These are phyloP conservation scores for Trypanosoma theileri DNA, from an alignment of 208 protist genomes.

Conservation along the genomic window DNA sequence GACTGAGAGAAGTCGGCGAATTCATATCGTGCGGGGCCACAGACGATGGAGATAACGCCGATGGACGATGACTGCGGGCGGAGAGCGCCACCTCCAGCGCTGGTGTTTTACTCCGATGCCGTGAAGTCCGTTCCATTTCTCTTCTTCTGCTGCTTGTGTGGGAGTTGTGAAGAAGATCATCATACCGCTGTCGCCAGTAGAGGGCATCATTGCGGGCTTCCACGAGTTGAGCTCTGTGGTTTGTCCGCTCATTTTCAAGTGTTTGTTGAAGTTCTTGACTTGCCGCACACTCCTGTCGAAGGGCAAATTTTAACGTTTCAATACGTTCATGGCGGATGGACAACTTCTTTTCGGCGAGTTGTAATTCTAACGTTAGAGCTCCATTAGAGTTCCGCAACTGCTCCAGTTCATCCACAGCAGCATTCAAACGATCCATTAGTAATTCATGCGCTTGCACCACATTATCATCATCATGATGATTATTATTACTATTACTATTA, in stretches of 20 bases:
- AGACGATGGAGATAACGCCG: too few relatives aligned
- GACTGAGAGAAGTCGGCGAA: background rate
- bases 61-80: background rate
- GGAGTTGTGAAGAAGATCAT: conserved; percentile 41
- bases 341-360: conserved; percentile 71
- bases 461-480: background rate
- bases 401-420: conserved; percentile 24
- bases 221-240: conserved; percentile 35
- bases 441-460: background rate
- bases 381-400: conserved; percentile 42
- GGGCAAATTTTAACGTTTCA: conserved; percentile 60
- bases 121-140: background rate
- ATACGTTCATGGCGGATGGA: conserved; percentile 71
- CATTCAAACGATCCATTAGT: background rate
- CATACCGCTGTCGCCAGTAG: conserved; percentile 70
- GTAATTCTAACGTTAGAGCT: conserved; percentile 43
- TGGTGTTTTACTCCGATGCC: conserved; percentile 9
- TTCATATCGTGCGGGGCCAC: too few relatives aligned
- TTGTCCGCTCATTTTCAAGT: conserved; percentile 46
- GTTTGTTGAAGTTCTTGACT: conserved; percentile 52
- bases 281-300: conserved; percentile 53
- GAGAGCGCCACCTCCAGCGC: conserved; percentile 13
- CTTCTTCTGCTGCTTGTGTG: background rate
- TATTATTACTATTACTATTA: background rate
- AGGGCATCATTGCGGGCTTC: conserved; percentile 55